Conservation (phyloP, 345 rosid genomes). For the Eucalyptus erythrocorys region DNA sequence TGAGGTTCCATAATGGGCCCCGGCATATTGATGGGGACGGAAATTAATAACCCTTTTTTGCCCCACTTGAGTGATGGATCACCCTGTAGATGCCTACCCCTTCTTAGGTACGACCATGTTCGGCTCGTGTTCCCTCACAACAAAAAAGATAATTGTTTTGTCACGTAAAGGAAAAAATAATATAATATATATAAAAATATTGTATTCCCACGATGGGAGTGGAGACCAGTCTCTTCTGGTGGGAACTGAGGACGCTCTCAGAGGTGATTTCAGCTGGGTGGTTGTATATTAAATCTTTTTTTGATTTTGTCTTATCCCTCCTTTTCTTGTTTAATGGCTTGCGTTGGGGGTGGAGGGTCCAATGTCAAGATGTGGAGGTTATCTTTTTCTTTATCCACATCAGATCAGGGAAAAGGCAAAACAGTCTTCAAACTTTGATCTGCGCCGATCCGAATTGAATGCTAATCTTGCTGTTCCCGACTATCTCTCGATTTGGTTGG, state of each 20-base stretch:
- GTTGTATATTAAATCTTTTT: background rate
- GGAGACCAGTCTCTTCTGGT: background rate
- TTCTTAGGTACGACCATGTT: background rate
- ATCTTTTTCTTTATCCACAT: background rate
- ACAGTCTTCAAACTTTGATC: background rate
- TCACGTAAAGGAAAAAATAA: background rate
- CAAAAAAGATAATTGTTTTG: background rate
- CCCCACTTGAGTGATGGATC: background rate
- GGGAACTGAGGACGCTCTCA: background rate
- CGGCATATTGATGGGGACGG: background rate
- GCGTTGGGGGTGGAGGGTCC: background rate
- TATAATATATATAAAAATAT: background rate
- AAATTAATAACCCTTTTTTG: background rate
- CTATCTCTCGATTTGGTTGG: background rate
- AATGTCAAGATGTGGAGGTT: background rate
- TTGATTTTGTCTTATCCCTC: background rate
- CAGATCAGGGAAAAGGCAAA: no score
- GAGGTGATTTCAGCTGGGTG: background rate
- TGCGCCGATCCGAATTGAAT: background rate
- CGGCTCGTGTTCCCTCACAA: background rate
- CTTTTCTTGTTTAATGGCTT: background rate
- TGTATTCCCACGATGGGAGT: background rate
- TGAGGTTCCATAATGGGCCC: background rate
- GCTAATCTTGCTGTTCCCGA: background rate
- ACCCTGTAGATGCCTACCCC: background rate